Base-by-base conservation (phyloP, 2,329 filamentous ascomycete species). In the Fusarium oligoseptatum region DNA sequence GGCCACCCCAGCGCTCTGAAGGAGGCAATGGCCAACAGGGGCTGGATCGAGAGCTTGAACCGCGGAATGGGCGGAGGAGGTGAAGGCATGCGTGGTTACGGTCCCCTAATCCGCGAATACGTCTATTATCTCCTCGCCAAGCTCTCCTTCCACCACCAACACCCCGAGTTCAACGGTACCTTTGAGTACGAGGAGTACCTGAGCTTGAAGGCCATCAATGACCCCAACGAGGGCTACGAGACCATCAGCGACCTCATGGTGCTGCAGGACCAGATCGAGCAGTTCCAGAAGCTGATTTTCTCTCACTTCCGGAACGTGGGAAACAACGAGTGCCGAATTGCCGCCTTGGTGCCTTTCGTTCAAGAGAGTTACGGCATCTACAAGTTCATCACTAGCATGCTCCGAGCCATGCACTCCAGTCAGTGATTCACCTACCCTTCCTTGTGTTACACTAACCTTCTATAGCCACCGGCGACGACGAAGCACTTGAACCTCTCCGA, bases 141-240 rank as follows among this genome's bases (percentile, higher is more conserved):
- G 86, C 89, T 99, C 69, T 92, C 91, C n/a, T 99, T 99, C 85
- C 97, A 99, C 85, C 92, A 97, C 72, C 94, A 98, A 77, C 97
- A 99, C 82, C 94, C 95, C 20, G 96, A 98, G 83, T 99, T 99
- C 87, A 99, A 99, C 84, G 97, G 96, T 70, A 95, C 96, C 2
- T 99, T 99, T 80, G 97, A 99, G 82, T 99, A 99, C 81, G 96
- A 98, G 86, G 97, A 99, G 83, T 99, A 99, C 83, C 95, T 98
- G 82, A 98, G 95, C 81, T 88, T 99, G 82, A 98, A 98, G 87
- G 95, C 95, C 32, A 98, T 97, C 86, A 98, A 98, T 83, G 97
- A 99, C 83, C 97, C 97, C 5, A 98, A 99, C 81, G 97, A 99
- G 86, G 97, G 97, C 81, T 96, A 92, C 82, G 97, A 99, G 87